Evolutionary conservation across 169 alveolate species (phyloP).

Genomic region (Eimeria tenella): DNA sequence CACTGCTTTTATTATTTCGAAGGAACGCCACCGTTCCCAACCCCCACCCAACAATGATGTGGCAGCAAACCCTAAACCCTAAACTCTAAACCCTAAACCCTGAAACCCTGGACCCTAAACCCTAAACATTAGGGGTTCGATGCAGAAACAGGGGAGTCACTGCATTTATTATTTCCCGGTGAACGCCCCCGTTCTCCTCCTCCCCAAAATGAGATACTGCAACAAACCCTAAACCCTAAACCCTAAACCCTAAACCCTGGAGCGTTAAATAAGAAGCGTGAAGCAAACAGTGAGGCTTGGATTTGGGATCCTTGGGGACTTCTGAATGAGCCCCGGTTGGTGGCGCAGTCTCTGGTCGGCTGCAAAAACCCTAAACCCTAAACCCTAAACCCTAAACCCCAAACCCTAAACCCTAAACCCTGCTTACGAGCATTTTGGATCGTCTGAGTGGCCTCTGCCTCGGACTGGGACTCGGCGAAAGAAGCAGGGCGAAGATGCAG

Average conservation of each 20-base stretch:
- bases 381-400: conserved; percentile 38
- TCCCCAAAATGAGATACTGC: too few species aligned
- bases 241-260: conserved; percentile 38
- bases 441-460: not conserved
- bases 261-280: not conserved
- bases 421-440: not conserved
- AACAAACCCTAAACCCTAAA: conserved; percentile 20
- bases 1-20: too few species aligned
- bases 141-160: too few species aligned
- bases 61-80: too few species aligned
- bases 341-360: not conserved
- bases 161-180: too few species aligned
- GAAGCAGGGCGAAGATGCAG: not conserved
- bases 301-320: not conserved
- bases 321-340: not conserved
- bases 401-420: conserved; percentile 2
- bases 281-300: not conserved
- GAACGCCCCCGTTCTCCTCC: too few species aligned
- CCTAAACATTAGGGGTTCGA: too few species aligned
- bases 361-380: conserved; percentile 39
- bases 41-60: too few species aligned
- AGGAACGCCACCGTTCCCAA: too few species aligned
- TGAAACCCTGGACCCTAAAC: too few species aligned
- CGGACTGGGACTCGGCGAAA: not conserved
- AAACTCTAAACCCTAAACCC: too few species aligned